These are phyloP conservation scores for Syncephalis fuscata DNA, from an alignment of 371 early-diverging fungal genomes.

Conservation along the genomic window DNA sequence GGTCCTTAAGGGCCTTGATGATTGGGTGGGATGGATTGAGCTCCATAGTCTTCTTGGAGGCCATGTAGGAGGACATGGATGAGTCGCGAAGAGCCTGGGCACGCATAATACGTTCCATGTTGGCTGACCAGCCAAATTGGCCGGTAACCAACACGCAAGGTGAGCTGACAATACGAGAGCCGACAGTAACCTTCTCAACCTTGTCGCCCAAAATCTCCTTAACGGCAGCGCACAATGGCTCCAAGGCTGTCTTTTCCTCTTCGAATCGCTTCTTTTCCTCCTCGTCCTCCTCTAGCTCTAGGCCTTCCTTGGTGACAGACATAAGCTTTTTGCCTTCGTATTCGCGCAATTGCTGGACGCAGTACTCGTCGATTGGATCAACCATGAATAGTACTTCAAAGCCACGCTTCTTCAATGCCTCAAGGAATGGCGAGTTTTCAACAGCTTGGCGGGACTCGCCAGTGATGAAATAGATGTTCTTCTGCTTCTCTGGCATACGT, in stretches of 20 bases:
- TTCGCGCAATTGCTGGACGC: constrained; percentile 94
- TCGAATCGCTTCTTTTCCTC: constrained; percentile 84
- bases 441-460: constrained; percentile 90
- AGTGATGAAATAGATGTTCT: constrained; percentile 96
- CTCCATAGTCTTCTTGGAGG: constrained; percentile 96
- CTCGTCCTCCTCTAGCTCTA: constrained; percentile 95
- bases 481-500: constrained; percentile 58
- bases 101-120: constrained; percentile 99
- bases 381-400: constrained; percentile 92
- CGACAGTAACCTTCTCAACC: constrained; percentile 97
- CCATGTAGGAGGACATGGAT: constrained; percentile 93
- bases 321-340: constrained; percentile 98
- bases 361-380: constrained; percentile 93
- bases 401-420: constrained; percentile 95
- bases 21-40: constrained; percentile 92
- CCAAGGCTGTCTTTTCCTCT: constrained; percentile 61
- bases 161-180: constrained; percentile 85
- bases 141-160: constrained; percentile 97
- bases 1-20: constrained; percentile 78
- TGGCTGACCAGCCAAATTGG: constrained; percentile 97
- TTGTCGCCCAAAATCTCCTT: constrained; percentile 90
- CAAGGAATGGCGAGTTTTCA: constrained; percentile 95
- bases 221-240: constrained; percentile 64
- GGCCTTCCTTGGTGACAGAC: constrained; percentile 96
- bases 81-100: constrained; percentile 96